Percentiles rank a stretch among this genome's conserved stretches.
phyloP scores from a whole-genome alignment of 164 flowering plant genomes.

The Dillenia suffruticosa region DNA sequence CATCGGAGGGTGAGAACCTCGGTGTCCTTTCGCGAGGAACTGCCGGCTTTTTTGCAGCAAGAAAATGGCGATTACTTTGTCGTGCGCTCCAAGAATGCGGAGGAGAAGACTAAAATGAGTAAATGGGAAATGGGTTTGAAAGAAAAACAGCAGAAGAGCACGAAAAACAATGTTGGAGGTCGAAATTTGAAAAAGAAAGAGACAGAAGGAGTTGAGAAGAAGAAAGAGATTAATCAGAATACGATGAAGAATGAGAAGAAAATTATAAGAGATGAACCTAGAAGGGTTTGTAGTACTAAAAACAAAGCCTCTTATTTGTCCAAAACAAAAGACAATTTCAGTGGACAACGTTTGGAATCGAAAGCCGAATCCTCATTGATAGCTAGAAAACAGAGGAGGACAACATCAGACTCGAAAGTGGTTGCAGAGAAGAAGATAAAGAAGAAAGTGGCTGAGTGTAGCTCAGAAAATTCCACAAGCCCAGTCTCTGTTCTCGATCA shows the following conservation, averaged over 20 bases:
- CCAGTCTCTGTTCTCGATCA: constrained; percentile 21
- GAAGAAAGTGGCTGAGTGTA: neutral
- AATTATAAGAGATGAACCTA: no score
- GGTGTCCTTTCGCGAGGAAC: constrained; percentile 53
- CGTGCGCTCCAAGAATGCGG: constrained; percentile 8
- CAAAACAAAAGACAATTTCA: neutral
- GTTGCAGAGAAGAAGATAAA: constrained; percentile 4
- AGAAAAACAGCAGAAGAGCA: no score
- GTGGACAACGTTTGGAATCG: neutral
- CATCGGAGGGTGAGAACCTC: constrained; percentile 53
- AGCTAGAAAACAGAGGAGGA: no score
- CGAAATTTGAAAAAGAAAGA: no score
- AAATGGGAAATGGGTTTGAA: no score
- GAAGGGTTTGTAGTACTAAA: no score
- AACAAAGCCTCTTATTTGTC: neutral
- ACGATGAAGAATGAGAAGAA: neutral
- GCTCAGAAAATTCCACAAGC: neutral
- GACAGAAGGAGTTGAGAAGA: neutral
- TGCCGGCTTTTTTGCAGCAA: constrained; percentile 20
- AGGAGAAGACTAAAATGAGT: no score
- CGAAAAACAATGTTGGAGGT: no score
- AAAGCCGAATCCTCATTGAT: no score
- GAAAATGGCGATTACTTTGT: constrained; percentile 30
- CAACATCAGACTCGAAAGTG: no score
- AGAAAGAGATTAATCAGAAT: neutral